Percentiles rank a stretch among this genome's conserved stretches.
Conservation (phyloP, 2,329 filamentous ascomycete genomes). For the Fusarium sp. region DNA sequence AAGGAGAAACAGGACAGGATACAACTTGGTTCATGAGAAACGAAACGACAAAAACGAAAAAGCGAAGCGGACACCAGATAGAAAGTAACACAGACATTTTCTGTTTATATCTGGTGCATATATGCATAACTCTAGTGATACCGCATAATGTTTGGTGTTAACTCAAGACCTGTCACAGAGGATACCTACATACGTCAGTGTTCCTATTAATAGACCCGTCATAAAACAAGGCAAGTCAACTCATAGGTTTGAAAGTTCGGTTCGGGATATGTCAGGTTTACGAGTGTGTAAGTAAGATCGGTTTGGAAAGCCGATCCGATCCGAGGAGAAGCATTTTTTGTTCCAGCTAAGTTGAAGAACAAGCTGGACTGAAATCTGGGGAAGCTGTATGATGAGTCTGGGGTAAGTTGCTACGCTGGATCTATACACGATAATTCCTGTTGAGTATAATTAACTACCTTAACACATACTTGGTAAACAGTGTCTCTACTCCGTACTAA, state of each 20-base stretch:
- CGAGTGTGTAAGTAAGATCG: neutral
- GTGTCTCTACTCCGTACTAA: neutral
- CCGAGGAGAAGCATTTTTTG: slow-evolving; percentile 3
- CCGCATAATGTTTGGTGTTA: neutral
- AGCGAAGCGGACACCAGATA: slow-evolving; percentile 12
- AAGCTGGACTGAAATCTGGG: slow-evolving; percentile 4
- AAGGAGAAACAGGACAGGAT: slow-evolving; percentile 18
- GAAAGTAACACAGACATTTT: slow-evolving; percentile 5
- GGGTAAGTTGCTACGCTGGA: neutral
- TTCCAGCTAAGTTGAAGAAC: neutral
- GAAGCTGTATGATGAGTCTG: neutral
- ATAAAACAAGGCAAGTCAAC: neutral
- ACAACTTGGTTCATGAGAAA: slow-evolving; percentile 36
- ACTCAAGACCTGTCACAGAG: neutral
- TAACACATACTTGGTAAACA: neutral
- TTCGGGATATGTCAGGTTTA: slow-evolving; percentile 5
- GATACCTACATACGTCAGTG: neutral
- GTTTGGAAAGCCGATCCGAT: slow-evolving; percentile 17
- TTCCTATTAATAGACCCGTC: neutral
- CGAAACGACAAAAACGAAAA: slow-evolving; percentile 31
- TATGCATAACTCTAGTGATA: neutral
- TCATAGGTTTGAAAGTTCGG: slow-evolving; percentile 8
- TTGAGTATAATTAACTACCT: neutral
- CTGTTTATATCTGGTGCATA: slow-evolving; percentile 5
- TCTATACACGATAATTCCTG: neutral